Evolutionary conservation across 306 rosid genomes (phyloP), one percentile per base, ranked within the genome.

Genomic region (Echinosophora koreensis): DNA sequence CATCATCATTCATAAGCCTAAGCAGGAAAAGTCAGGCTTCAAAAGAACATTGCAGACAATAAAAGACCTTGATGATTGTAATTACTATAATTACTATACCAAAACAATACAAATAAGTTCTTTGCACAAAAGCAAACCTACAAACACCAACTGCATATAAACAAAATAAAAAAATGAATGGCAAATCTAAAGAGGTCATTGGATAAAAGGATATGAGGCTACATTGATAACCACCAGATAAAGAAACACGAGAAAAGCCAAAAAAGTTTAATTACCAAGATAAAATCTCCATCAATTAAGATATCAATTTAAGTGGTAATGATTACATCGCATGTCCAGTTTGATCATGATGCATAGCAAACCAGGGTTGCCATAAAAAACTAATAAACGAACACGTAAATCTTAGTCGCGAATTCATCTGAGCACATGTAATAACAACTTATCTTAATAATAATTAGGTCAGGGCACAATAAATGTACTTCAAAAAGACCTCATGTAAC

Each of bases 21-120:
- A 38, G 66, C 6, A 54, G 59, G 66, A 61, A 56, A 55, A 41
- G 41, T 37, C 63, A 51, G 17, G 46, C 66, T 70, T 78, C 61
- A 61, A 62, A 71, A 15, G 47, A 71, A 39, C 7, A 50, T 50
- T 6, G 22, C 35, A 70, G 3, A 47, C 37, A 73, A 73, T n/a
- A 17, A 50, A 13, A 50, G 27, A 6, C 27, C 34, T 38, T 18
- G 15, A 51, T 18, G 37, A 35, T 22, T 51, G 51, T 64, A 18
- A 50, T 38, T 75, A 30, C 37, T n/a, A 37, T 6, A 0, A 22
- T 22, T 22, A 22, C 22, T 22, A 22, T 22, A 59, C 15, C 57
- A n/a, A 59, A 47, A 46, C 11, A 39, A 10, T 14, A 39, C n/a
- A 22, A 13, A 9, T 18, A 39, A 44, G 17, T 56, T 22, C 30